Conservation (phyloP, 1,139 yeast genomes). For the Geotrichum carabidarum region DNA sequence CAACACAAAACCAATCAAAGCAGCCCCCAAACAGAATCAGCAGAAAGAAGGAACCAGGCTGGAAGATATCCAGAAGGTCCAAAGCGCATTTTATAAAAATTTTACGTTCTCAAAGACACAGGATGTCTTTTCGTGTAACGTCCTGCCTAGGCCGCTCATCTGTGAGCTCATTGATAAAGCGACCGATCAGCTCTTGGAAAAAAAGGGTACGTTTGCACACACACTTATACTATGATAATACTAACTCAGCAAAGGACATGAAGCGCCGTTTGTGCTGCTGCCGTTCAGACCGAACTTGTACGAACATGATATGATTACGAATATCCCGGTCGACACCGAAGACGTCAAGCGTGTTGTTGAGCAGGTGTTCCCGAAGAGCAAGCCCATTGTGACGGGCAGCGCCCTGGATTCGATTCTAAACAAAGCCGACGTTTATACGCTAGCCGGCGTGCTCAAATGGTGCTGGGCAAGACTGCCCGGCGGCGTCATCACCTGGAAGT, state of each 20-base stretch:
- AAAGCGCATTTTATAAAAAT: constrained; percentile 5
- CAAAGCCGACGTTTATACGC: constrained; percentile 40
- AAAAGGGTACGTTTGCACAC: neutral
- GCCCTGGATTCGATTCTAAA: constrained; percentile 31
- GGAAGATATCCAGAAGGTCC: neutral
- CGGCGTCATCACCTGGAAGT: constrained; percentile 82
- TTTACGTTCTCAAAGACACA: constrained; percentile 9
- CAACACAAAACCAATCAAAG: neutral
- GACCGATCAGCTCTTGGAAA: constrained; percentile 1
- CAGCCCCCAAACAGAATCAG: neutral
- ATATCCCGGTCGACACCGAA: constrained; percentile 23
- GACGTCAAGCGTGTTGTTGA: constrained; percentile 29
- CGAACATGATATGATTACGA: constrained; percentile 3
- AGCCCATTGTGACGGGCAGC: constrained; percentile 29
- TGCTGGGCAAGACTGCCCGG: constrained; percentile 79
- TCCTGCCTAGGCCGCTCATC: constrained; percentile 10
- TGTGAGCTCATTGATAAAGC: constrained; percentile 7
- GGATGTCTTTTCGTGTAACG: constrained; percentile 7
- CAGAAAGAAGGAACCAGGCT: neutral
- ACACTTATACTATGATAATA: neutral
- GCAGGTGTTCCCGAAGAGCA: constrained; percentile 27
- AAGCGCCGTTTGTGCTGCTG: constrained; percentile 33
- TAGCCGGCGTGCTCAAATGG: constrained; percentile 69
- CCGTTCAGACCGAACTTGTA: constrained; percentile 30
- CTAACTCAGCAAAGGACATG: constrained; percentile 9